phyloP scores from a whole-genome alignment of 345 rosid species.

The Eucalyptus decipiens region DNA sequence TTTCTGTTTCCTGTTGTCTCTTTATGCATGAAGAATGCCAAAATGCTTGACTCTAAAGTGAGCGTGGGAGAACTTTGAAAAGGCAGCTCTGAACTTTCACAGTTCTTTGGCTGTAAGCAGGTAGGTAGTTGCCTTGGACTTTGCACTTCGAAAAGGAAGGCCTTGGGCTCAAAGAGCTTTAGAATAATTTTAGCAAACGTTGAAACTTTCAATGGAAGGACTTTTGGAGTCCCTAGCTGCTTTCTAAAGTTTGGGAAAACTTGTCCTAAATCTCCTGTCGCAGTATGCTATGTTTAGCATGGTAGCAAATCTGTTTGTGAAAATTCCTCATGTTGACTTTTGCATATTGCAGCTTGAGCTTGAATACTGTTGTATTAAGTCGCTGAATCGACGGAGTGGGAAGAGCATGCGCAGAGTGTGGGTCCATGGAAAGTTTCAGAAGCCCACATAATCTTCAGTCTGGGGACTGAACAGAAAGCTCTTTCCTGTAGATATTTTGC shows the following conservation, averaged over 20 bases:
- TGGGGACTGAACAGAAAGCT: neutral
- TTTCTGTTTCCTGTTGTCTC: neutral
- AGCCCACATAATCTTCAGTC: conserved; percentile 15
- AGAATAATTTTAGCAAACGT: neutral
- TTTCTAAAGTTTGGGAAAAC: neutral
- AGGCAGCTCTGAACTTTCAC: neutral
- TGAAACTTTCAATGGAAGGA: neutral
- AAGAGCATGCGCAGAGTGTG: conserved; percentile 76
- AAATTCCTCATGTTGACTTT: neutral
- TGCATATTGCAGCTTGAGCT: conserved; percentile 59
- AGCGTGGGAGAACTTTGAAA: neutral
- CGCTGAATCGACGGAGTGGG: conserved; percentile 55
- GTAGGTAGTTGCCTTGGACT: neutral
- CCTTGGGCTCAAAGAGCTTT: neutral
- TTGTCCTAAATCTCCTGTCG: neutral
- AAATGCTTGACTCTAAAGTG: neutral
- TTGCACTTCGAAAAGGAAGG: neutral
- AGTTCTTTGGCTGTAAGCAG: neutral
- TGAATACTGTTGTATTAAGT: conserved; percentile 70
- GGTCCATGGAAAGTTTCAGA: conserved; percentile 92
- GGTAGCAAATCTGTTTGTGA: neutral
- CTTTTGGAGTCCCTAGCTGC: neutral
- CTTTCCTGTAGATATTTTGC: neutral
- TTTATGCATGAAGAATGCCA: neutral
- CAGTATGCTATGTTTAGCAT: neutral